These are phyloP conservation scores for Blastomyces emzantsi DNA, from an alignment of 2,329 filamentous ascomycete genomes.

Conservation along the genomic window DNA sequence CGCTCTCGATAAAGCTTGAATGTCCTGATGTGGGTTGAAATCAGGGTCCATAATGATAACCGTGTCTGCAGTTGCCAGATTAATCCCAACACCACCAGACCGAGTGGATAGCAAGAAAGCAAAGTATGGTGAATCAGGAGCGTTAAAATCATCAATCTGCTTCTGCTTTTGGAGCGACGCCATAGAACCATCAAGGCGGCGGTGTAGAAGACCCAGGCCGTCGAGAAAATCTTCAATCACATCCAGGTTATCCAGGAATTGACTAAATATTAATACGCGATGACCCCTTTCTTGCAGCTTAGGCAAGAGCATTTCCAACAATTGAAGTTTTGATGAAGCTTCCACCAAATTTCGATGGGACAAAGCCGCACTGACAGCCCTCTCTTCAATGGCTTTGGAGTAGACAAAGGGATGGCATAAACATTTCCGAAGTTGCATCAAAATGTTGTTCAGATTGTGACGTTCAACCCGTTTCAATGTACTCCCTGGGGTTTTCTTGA, in stretches of 20 bases:
- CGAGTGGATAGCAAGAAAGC: conserved; percentile 89
- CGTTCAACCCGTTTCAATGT: conserved; percentile 59
- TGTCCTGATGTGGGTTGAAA: conserved; percentile 96
- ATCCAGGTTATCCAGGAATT: conserved; percentile 79
- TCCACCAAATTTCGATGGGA: conserved; percentile 78
- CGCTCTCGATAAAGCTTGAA: conserved; percentile 87
- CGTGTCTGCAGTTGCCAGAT: conserved; percentile 90
- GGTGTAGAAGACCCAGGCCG: conserved; percentile 61
- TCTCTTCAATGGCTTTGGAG: conserved; percentile 81
- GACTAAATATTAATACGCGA: conserved; percentile 88
- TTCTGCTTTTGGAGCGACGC: conserved; percentile 82
- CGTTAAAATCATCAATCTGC: conserved; percentile 89
- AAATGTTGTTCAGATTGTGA: conserved; percentile 80
- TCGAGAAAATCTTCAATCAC: conserved; percentile 87
- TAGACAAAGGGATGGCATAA: conserved; percentile 96
- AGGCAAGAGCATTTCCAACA: conserved; percentile 77
- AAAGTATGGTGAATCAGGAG: conserved; percentile 70
- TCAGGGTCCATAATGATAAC: conserved; percentile 97
- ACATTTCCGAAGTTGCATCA: conserved; percentile 91
- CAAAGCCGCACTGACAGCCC: conserved; percentile 50
- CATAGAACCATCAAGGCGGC: conserved; percentile 78
- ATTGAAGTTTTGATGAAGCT: conserved; percentile 78
- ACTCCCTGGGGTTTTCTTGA: conserved; percentile 52
- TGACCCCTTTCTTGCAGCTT: conserved; percentile 80
- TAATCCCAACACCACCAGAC: conserved; percentile 94